Conservation (phyloP, 148 eudicot genomes). For the Salicornia ramosissima region DNA sequence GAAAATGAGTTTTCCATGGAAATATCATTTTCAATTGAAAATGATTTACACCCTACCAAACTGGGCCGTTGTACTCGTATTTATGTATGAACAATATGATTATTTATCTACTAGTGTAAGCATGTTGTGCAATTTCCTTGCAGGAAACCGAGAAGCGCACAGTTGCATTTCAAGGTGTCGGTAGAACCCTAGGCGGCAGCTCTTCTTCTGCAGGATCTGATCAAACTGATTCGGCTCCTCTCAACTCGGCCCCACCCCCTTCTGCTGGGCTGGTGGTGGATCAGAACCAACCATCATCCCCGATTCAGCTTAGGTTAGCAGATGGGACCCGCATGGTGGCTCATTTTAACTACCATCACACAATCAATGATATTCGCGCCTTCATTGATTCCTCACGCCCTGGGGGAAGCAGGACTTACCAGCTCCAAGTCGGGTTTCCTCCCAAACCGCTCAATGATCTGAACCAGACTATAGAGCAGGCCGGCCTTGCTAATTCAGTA, state of each 20-base stretch:
- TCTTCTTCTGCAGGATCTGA: constrained; percentile 26
- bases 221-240: constrained; percentile 23
- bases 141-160: constrained; percentile 52
- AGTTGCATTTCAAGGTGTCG: constrained; percentile 51
- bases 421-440: constrained; percentile 72
- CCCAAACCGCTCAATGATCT: constrained; percentile 55
- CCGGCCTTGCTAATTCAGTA: constrained; percentile 65
- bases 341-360: constrained; percentile 54
- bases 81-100: no score
- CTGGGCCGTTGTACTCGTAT: no score
- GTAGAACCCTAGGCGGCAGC: constrained; percentile 58
- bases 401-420: constrained; percentile 42
- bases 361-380: constrained; percentile 40
- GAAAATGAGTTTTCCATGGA: no score
- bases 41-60: no score
- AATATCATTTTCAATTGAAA: no score
- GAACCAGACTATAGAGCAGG: constrained; percentile 62
- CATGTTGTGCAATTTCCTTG: constrained; percentile 1
- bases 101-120: no score
- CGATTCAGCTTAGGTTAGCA: constrained; percentile 55
- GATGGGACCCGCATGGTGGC: constrained; percentile 65
- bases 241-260: constrained; percentile 37
- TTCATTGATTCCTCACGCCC: constrained; percentile 69
- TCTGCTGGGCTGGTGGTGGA: constrained; percentile 40
- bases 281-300: constrained; percentile 45